phyloP scores from a whole-genome alignment of 148 eudicot genomes.

The Rhododendron kiyosumense region DNA sequence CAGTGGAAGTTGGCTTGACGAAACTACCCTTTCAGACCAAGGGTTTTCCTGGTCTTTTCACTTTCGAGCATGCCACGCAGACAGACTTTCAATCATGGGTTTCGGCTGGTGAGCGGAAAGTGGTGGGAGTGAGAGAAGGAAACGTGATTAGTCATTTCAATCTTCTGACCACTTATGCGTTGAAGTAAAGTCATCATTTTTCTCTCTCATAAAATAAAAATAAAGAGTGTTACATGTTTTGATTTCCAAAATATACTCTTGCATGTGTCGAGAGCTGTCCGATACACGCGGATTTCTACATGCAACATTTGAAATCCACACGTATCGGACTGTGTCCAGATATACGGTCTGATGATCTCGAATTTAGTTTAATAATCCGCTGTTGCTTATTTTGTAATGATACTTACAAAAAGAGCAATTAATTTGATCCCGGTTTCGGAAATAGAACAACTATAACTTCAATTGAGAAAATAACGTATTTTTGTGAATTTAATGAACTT shows the following conservation, averaged over 20 bases:
- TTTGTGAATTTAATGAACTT: not conserved
- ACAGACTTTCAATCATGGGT: slow-evolving; percentile 12
- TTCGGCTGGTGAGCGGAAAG: slow-evolving; percentile 21
- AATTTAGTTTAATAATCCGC: no score
- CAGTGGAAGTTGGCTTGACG: not conserved
- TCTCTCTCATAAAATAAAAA: not conserved
- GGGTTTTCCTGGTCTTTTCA: slow-evolving; percentile 2
- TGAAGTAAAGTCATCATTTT: slow-evolving; percentile 22
- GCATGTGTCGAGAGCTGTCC: not conserved
- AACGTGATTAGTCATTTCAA: slow-evolving; percentile 23
- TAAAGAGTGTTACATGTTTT: no score
- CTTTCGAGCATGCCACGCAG: not conserved
- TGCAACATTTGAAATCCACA: no score
- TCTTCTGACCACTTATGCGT: slow-evolving; percentile 17
- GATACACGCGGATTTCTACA: not conserved
- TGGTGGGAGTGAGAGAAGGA: slow-evolving; percentile 7
- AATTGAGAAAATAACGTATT: not conserved
- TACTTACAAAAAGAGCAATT: no score
- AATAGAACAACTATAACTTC: no score
- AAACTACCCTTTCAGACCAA: not conserved
- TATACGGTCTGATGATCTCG: no score
- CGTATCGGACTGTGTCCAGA: not conserved
- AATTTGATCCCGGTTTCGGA: not conserved
- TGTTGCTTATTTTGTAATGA: no score
- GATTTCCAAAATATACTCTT: not conserved